Conservation (phyloP, 2,329 filamentous ascomycete genomes). For the Xylogone sp. region DNA sequence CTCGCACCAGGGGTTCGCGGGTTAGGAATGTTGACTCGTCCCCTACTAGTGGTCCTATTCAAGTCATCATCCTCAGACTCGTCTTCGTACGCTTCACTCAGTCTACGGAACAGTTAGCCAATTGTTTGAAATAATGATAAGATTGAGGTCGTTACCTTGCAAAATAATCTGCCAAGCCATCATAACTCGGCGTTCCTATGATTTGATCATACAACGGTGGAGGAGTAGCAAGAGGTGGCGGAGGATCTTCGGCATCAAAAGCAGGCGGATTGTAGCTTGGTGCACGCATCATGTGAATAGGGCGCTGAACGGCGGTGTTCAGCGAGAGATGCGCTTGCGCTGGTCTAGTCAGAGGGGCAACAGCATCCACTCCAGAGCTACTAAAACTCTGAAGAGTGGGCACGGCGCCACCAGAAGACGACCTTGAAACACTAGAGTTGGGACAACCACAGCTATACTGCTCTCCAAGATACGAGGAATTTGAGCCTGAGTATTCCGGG, state of each 20-base stretch:
- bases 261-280: slow-evolving; percentile 69
- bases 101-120: slow-evolving; percentile 12
- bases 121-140: neutral
- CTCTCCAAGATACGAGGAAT: slow-evolving; percentile 33
- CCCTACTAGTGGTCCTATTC: slow-evolving; percentile 16
- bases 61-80: slow-evolving; percentile 25
- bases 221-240: slow-evolving; percentile 65
- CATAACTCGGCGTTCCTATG: slow-evolving; percentile 47
- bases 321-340: slow-evolving; percentile 42
- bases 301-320: slow-evolving; percentile 29
- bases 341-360: slow-evolving; percentile 36
- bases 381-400: slow-evolving; percentile 41
- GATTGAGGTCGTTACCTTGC: slow-evolving; percentile 49
- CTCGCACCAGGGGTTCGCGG: slow-evolving; percentile 28
- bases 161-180: slow-evolving; percentile 67
- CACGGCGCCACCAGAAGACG: slow-evolving; percentile 39
- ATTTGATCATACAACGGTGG: slow-evolving; percentile 67
- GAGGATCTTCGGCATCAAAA: slow-evolving; percentile 65
- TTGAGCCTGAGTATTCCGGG: slow-evolving; percentile 61
- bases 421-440: slow-evolving; percentile 30
- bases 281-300: slow-evolving; percentile 64
- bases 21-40: slow-evolving; percentile 28
- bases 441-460: slow-evolving; percentile 59
- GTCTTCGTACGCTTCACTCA: slow-evolving; percentile 22
- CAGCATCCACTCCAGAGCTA: slow-evolving; percentile 7